Conservation (phyloP, 2,329 filamentous ascomycete species). For the Herpotrichia juniperi region DNA sequence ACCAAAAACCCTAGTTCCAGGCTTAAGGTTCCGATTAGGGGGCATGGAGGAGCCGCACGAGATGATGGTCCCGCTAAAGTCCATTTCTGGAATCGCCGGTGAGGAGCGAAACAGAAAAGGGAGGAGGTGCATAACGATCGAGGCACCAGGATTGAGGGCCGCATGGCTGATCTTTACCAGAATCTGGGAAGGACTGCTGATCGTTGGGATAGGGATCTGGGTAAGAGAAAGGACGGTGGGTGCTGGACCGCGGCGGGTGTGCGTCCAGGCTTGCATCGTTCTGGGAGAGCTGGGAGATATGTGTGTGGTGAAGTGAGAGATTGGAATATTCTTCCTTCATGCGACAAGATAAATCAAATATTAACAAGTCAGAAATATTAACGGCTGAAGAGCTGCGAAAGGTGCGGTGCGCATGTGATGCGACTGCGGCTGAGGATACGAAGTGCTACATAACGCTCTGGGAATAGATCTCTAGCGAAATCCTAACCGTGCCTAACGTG, state of each 20-base stretch:
- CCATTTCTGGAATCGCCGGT: conserved; percentile 49
- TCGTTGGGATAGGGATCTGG: conserved; percentile 10
- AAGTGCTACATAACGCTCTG: neutral
- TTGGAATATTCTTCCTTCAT: too few species aligned
- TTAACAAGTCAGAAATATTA: too few species aligned
- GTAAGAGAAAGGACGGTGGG: conserved; percentile 15
- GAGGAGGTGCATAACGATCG: conserved; percentile 50
- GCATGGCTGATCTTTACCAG: conserved; percentile 40
- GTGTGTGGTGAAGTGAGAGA: neutral
- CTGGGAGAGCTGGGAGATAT: neutral
- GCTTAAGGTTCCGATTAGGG: conserved; percentile 20
- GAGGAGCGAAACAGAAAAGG: conserved; percentile 44
- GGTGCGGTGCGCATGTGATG: neutral
- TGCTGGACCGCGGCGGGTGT: conserved; percentile 13
- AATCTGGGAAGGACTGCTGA: conserved; percentile 15
- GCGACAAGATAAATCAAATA: too few species aligned
- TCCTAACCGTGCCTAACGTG: too few species aligned
- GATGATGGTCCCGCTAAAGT: conserved; percentile 48
- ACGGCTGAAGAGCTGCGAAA: too few species aligned
- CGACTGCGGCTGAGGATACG: neutral
- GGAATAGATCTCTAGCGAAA: too few species aligned
- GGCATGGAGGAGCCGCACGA: conserved; percentile 11
- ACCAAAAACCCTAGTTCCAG: conserved; percentile 47
- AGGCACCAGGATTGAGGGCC: conserved; percentile 50
- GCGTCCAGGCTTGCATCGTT: conserved; percentile 26